These are phyloP conservation scores for Laburnicola sp. DNA, from an alignment of 2,329 filamentous ascomycete species.

Conservation along the genomic window DNA sequence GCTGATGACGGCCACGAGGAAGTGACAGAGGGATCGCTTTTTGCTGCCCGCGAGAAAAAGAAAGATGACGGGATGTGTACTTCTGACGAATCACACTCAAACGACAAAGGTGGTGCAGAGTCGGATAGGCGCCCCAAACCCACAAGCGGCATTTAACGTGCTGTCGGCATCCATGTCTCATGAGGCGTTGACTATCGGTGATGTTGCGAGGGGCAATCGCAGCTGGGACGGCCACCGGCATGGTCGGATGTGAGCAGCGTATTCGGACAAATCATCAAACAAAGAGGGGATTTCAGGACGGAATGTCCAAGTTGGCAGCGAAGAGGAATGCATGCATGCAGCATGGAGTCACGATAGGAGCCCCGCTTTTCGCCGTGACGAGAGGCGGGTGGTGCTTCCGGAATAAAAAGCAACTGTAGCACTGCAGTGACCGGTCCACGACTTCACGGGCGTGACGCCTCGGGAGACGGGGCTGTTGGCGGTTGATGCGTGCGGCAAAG, in stretches of 20 bases:
- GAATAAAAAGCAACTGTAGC: slow-evolving; percentile 10
- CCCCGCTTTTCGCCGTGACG: slow-evolving; percentile 4
- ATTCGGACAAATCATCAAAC: slow-evolving; percentile 1
- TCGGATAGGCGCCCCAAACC: not conserved
- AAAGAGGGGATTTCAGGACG: not conserved
- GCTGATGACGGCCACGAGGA: not conserved
- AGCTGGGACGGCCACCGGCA: slow-evolving; percentile 4
- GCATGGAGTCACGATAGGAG: slow-evolving; percentile 14
- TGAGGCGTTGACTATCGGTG: not conserved
- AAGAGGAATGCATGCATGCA: not conserved
- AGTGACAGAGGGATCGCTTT: not conserved
- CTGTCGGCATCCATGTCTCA: slow-evolving; percentile 1
- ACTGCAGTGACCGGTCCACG: slow-evolving; percentile 1
- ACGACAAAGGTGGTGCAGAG: not conserved
- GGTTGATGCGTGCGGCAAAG: slow-evolving; percentile 11
- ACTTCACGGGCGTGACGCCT: not conserved
- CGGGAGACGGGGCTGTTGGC: not conserved
- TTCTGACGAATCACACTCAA: not conserved
- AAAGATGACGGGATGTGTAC: not conserved
- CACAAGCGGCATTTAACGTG: not conserved
- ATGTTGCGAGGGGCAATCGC: slow-evolving; percentile 4
- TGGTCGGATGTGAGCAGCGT: slow-evolving; percentile 3
- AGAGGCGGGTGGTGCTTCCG: slow-evolving; percentile 18
- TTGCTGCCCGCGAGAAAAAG: not conserved
- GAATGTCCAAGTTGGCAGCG: not conserved